Evolutionary conservation across 1,284 basidiomycete species (phyloP).

Genomic region (Trichosporon sp.): DNA sequence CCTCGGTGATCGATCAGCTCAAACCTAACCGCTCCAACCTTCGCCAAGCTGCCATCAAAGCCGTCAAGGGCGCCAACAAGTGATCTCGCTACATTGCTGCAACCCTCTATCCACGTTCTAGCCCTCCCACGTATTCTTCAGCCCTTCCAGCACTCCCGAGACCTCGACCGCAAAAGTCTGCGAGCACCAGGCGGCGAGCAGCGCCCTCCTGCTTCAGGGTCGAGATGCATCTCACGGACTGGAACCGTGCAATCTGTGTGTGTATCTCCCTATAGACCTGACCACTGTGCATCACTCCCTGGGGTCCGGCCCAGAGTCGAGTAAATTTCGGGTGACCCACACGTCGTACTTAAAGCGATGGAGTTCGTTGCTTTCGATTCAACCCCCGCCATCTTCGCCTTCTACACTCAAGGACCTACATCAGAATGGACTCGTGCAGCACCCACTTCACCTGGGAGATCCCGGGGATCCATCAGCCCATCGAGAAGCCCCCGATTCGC

Average conservation of each 20-base stretch:
- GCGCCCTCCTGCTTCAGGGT: neutral
- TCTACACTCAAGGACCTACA: too few species aligned
- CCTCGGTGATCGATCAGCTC: slow-evolving; percentile 21
- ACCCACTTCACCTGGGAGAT: neutral
- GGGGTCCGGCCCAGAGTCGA: neutral
- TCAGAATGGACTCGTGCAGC: neutral
- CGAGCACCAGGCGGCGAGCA: neutral
- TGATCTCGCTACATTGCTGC: neutral
- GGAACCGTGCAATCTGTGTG: slow-evolving; percentile 8
- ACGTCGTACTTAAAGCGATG: neutral
- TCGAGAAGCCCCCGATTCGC: neutral
- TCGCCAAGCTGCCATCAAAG: neutral
- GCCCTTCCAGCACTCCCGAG: neutral
- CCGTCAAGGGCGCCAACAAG: neutral
- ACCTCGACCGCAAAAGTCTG: neutral
- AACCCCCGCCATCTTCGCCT: too few species aligned
- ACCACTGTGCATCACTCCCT: slow-evolving; percentile 5
- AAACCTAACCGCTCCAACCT: slow-evolving; percentile 21
- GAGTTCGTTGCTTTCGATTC: neutral
- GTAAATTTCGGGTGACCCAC: neutral
- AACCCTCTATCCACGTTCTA: neutral
- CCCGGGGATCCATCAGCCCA: neutral
- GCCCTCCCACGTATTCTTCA: neutral
- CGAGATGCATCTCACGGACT: neutral
- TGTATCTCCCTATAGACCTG: neutral